Percentiles rank a stretch among this genome's conserved stretches.
Evolutionary conservation across 2,329 filamentous ascomycete species (phyloP).

Genomic region (Neonectria coccinea): DNA sequence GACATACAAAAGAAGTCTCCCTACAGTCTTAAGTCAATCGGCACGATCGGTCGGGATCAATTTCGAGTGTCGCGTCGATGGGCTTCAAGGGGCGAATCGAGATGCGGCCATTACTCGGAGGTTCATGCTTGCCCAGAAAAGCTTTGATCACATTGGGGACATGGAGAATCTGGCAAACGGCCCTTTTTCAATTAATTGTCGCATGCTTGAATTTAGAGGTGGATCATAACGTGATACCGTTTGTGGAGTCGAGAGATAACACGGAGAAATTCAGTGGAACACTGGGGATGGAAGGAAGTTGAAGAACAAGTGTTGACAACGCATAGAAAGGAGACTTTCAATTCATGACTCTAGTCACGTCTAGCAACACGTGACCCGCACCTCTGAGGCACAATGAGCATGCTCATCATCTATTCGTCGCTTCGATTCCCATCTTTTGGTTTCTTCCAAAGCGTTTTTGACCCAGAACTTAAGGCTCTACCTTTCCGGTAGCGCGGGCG

Average conservation of each 20-base stretch:
- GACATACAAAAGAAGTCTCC: conserved; percentile 4
- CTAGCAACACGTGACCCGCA: background rate
- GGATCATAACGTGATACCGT: background rate
- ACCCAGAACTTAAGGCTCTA: background rate
- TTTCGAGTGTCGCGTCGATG: background rate
- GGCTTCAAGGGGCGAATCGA: background rate
- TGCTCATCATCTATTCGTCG: background rate
- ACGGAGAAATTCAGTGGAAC: background rate
- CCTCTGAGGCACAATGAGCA: background rate
- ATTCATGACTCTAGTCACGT: background rate
- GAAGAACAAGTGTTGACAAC: too few relatives aligned
- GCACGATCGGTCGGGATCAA: conserved; percentile 2
- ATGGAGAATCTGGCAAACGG: conserved; percentile 18
- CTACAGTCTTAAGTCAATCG: conserved; percentile 11
- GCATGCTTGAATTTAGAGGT: background rate
- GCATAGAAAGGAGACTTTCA: background rate
- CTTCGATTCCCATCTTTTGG: background rate
- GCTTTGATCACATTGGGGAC: background rate
- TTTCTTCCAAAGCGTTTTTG: background rate
- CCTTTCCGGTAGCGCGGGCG: background rate
- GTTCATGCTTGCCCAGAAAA: conserved; percentile 38
- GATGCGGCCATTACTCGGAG: conserved; percentile 38
- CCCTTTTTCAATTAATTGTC: conserved; percentile 17
- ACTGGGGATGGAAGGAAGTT: too few relatives aligned
- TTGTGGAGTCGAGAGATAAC: background rate